Percentiles rank a stretch among this genome's conserved stretches.
Evolutionary conservation across 139 green algal genomes (phyloP).

Genomic region (Chlorella sorokiniana): DNA sequence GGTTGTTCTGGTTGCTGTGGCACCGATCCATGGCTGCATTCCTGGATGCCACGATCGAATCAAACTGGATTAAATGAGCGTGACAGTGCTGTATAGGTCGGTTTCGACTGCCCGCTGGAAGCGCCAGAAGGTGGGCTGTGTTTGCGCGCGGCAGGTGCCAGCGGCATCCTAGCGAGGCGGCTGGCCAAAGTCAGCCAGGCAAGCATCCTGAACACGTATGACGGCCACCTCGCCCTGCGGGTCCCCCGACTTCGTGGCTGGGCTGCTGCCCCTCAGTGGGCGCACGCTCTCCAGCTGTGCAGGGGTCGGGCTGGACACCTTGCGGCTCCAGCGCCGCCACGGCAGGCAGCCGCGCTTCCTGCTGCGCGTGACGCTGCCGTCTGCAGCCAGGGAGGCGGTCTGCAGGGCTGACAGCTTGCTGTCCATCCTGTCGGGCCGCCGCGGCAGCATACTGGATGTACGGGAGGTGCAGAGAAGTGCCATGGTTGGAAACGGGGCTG

Average conservation of each 20-base stretch:
- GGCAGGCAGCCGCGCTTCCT: neutral
- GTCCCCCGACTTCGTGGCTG: neutral
- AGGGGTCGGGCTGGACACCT: neutral
- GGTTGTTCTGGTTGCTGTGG: too few species aligned
- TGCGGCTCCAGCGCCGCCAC: neutral
- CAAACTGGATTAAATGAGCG: too few species aligned
- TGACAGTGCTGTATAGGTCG: too few species aligned
- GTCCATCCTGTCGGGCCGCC: neutral
- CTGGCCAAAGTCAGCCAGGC: too few species aligned
- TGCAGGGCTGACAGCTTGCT: neutral
- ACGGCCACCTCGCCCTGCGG: too few species aligned
- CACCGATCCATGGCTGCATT: too few species aligned
- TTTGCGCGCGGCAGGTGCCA: too few species aligned
- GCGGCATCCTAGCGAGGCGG: too few species aligned
- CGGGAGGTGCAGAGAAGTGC: neutral
- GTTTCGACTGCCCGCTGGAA: too few species aligned
- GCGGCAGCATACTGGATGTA: neutral
- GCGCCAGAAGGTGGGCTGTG: too few species aligned
- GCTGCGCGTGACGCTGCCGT: neutral
- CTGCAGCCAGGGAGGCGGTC: neutral
- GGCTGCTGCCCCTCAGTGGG: neutral
- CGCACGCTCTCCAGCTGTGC: neutral
- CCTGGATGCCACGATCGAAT: too few species aligned
- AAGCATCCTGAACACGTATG: too few species aligned
- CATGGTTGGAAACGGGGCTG: neutral